phyloP scores from a whole-genome alignment of 2,329 filamentous ascomycete species.

The Fusarium nisikadoi region DNA sequence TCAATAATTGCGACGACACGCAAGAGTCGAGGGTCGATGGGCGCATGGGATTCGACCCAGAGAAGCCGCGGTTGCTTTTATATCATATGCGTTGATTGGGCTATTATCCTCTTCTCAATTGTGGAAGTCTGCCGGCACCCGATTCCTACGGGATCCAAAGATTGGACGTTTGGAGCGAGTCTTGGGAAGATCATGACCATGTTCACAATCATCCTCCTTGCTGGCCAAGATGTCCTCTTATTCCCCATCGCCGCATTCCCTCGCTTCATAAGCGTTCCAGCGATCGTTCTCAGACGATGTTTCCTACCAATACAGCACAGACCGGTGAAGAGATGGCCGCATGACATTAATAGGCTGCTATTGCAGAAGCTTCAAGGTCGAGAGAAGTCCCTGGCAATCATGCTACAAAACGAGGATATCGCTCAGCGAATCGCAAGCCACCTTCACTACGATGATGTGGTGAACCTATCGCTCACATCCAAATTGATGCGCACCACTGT shows the following conservation, averaged over 20 bases:
- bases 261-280: not conserved
- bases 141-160: not conserved
- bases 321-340: not conserved
- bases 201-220: slow-evolving; percentile 9
- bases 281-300: not conserved
- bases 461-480: slow-evolving; percentile 9
- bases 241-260: not conserved
- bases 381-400: fast-evolving
- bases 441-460: slow-evolving; percentile 17
- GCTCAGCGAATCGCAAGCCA: not conserved
- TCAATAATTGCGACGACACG: not conserved
- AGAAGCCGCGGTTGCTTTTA: slow-evolving; percentile 15
- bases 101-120: not conserved
- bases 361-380: fast-evolving
- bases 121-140: slow-evolving; percentile 16
- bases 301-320: not conserved
- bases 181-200: slow-evolving; percentile 15
- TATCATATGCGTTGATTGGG: slow-evolving; percentile 10
- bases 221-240: not conserved
- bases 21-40: not conserved
- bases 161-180: slow-evolving; percentile 9
- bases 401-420: not conserved
- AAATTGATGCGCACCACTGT: slow-evolving; percentile 2
- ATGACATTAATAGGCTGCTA: not conserved
- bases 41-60: not conserved